Conservation (phyloP, 805 yeast species). For the Cyberlindnera galapagoensis region DNA sequence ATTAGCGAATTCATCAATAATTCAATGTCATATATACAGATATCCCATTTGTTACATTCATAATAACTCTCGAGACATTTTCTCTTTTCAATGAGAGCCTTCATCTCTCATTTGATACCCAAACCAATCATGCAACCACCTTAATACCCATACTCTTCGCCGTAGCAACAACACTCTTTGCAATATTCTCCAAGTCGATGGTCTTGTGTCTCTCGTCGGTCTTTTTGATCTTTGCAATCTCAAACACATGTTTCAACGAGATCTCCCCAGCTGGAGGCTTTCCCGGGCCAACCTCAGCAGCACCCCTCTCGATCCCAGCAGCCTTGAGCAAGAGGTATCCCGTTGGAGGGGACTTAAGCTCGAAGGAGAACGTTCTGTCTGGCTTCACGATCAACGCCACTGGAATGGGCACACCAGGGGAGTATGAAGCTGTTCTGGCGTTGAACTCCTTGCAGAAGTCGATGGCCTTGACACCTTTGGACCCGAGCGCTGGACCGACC, state of each 20-base stretch:
- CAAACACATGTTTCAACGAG: slow-evolving; percentile 85
- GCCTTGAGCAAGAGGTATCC: slow-evolving; percentile 80
- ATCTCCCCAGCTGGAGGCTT: slow-evolving; percentile 55
- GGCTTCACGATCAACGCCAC: slow-evolving; percentile 80
- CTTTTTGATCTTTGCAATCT: slow-evolving; percentile 89
- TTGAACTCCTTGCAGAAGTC: slow-evolving; percentile 98
- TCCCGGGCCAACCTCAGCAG: slow-evolving; percentile 50
- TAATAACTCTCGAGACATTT: too few relatives aligned
- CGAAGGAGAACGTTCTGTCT: slow-evolving; percentile 86
- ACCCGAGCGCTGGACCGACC: slow-evolving; percentile 97
- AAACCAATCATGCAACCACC: slow-evolving; percentile 52
- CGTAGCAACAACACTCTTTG: slow-evolving; percentile 77
- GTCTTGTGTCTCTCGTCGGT: slow-evolving; percentile 74
- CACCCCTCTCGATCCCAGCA: slow-evolving; percentile 74
- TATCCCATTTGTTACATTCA: too few relatives aligned
- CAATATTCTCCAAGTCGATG: slow-evolving; percentile 65
- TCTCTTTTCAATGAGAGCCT: too few relatives aligned
- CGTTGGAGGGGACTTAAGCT: slow-evolving; percentile 86
- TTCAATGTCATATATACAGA: too few relatives aligned
- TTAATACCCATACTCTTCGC: slow-evolving; percentile 87
- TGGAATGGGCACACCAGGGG: slow-evolving; percentile 88
- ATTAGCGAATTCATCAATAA: too few relatives aligned
- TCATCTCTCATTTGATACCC: too few relatives aligned
- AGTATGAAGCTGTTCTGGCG: slow-evolving; percentile 86
- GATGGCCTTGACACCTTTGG: slow-evolving; percentile 97